Conservation (phyloP, 208 protist species). For the Trypanosoma cruzi region DNA sequence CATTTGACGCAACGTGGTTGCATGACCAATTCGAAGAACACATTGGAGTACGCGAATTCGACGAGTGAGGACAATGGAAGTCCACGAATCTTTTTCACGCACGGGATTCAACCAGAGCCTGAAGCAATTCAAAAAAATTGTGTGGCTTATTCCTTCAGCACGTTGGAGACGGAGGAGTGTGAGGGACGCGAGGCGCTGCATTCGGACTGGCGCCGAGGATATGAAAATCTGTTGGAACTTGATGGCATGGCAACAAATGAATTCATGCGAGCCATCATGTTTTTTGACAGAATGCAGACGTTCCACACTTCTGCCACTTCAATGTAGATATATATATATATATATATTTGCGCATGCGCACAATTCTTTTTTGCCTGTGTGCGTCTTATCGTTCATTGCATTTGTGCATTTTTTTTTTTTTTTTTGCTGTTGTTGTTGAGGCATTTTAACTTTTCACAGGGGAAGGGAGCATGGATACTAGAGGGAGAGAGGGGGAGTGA, state of each 20-base stretch:
- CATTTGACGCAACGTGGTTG: neutral
- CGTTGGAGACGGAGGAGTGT: neutral
- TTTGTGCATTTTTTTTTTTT: neutral
- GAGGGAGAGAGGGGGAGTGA: neutral
- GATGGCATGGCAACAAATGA: conserved; percentile 9
- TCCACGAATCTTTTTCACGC: no score
- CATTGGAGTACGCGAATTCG: neutral
- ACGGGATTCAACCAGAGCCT: neutral
- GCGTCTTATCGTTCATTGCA: neutral
- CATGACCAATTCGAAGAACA: neutral
- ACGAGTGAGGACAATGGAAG: neutral
- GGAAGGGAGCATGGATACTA: neutral
- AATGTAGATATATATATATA: neutral
- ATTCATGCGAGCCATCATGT: neutral
- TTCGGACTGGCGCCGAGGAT: neutral
- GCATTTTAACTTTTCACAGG: neutral
- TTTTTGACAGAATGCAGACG: conserved; percentile 2
- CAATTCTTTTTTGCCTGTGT: neutral
- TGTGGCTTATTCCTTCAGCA: neutral
- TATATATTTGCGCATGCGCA: neutral
- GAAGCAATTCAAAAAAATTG: neutral
- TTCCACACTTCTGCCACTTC: neutral
- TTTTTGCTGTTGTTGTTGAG: neutral
- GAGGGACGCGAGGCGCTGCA: neutral
- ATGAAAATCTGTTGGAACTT: conserved; percentile 14